Base-by-base conservation (phyloP, 2,329 filamentous ascomycete species). In the Stachybotrys echinatus region DNA sequence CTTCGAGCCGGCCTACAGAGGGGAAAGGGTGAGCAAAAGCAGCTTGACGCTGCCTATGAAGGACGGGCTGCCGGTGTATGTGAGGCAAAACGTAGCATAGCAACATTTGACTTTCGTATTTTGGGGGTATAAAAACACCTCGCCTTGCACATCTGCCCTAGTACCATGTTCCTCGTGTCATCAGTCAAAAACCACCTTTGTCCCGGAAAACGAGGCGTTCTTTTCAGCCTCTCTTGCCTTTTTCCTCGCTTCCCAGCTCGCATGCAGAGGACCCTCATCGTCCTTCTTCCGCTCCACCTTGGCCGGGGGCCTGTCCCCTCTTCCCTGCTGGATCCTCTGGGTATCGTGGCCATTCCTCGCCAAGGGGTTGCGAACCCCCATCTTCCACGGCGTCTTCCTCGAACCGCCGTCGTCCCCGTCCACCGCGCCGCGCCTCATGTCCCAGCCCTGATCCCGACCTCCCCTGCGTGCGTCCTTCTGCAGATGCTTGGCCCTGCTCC, bases 401-500 rank as follows among this genome's bases (percentile, higher is more conserved):
- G 58, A 61, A n/a, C 27, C 10, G 1, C 58, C 64, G 17, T 70
- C 67, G 5, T 66, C 67, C 1, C 63, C 68, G 1, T 70, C 79
- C 6, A 80, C 79, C 12, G 77, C 81, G 31, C 76, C 81, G 34
- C 74, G 73, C 61, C 73, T 74, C 57, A 74, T 65, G 57, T 86
- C 82, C 82, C 82, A 85, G 1, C 78, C 79, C 10, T 72, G 61
- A 45, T 80, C 77, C 37, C 74, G 61, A 7, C 67, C 63, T 51
- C 61, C 57, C 19, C 47, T 49, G 43, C 58, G 65, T 58, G 58
- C 51, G 67, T 72, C 57, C 55, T 67, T 65, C 51, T 74, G 73
- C 42, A 84, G 65, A 60, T 91, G 88, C 57, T 84, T 87, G 2
- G 89, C 89, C 54, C 79, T 76, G 14, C 77, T 74, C 46, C 88